Base-by-base conservation (phyloP, 768 basidiomycete species). In the Termitomyces titanicus region DNA sequence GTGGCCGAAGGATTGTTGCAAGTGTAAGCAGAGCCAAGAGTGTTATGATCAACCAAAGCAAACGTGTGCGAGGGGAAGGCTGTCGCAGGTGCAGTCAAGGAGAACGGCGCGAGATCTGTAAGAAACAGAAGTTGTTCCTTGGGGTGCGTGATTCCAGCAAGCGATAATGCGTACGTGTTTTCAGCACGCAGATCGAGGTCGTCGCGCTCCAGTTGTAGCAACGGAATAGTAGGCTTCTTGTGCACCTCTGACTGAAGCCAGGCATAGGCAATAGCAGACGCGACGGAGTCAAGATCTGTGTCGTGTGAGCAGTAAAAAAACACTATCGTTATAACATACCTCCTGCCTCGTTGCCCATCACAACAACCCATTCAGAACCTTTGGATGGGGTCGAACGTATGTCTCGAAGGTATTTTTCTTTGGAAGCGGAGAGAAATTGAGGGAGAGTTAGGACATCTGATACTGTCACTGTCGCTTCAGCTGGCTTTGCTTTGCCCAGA, bases 311-410 rank as follows among this genome's bases (percentile, higher is more conserved):
- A 48, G 13, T 29, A 27, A 24, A 27, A 57, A 29, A 20, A 27
- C 43, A 35, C 24, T 4, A 17, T 20, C 24, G 20, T 33, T 31
- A 42, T 24, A 15, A 64, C 73, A 55, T 67, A 95, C 96, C 96
- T 64, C 95, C 95, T 13, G 96, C 93, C 71, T 98, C 96, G 68
- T 99, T 99, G 0, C 96, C 95, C 86, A 94, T 91, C 0, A 86
- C 88, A 5, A 97, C 77, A 0, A 83, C 88, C 95, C 94, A 98
- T 45, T 84, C 80, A 6, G 67, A 60, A 0, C 74, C 79, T 38
- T 77, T 76, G 1, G 74, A 74, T 9, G 71, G 70, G 17, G 66
- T 66, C 1, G 71, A 71, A 24, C 73, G 65, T 17, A 85, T 62
- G 47, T 85, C 88, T 17, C 63, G 65, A 20, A 94, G 69, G 64